Evolutionary conservation across 345 rosid species (phyloP).

Genomic region (Cardamine occulta): DNA sequence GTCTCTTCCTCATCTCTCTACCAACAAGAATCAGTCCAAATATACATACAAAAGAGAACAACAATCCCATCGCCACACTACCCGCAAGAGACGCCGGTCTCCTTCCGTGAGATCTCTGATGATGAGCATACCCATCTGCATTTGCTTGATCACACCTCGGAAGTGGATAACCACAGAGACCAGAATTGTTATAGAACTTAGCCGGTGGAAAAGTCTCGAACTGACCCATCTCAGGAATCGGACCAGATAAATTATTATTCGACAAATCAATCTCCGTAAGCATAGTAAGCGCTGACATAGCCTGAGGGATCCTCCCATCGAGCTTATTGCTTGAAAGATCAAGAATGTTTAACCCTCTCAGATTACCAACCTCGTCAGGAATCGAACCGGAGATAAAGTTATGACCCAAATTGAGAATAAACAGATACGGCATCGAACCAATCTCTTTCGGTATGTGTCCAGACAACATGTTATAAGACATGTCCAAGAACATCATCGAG

Average conservation of each 20-base stretch:
- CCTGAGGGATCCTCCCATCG: slow-evolving; percentile 68
- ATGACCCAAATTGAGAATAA: slow-evolving; percentile 81
- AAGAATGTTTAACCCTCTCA: slow-evolving; percentile 74
- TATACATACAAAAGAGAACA: slow-evolving; percentile 77
- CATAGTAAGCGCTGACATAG: slow-evolving; percentile 60
- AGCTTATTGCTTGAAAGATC: slow-evolving; percentile 78
- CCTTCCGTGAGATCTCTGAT: slow-evolving; percentile 57
- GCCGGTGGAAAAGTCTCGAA: slow-evolving; percentile 67
- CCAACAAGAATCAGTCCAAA: slow-evolving; percentile 64
- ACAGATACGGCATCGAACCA: slow-evolving; percentile 74
- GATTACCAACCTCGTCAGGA: slow-evolving; percentile 72
- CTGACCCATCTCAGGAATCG: slow-evolving; percentile 83
- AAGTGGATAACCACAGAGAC: slow-evolving; percentile 88
- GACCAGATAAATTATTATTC: slow-evolving; percentile 68
- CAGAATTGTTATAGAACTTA: slow-evolving; percentile 74
- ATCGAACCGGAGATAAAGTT: slow-evolving; percentile 71
- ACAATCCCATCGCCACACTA: slow-evolving; percentile 88
- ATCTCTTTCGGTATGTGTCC: slow-evolving; percentile 84
- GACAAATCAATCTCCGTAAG: slow-evolving; percentile 77
- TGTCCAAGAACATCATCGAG: slow-evolving; percentile 90
- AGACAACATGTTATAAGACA: slow-evolving; percentile 73
- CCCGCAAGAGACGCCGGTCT: slow-evolving; percentile 62
- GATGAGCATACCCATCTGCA: slow-evolving; percentile 43
- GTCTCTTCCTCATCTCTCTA: slow-evolving; percentile 72
- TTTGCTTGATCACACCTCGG: slow-evolving; percentile 50